Conservation (phyloP, 2,329 filamentous ascomycete genomes). For the Neobulgaria alba region DNA sequence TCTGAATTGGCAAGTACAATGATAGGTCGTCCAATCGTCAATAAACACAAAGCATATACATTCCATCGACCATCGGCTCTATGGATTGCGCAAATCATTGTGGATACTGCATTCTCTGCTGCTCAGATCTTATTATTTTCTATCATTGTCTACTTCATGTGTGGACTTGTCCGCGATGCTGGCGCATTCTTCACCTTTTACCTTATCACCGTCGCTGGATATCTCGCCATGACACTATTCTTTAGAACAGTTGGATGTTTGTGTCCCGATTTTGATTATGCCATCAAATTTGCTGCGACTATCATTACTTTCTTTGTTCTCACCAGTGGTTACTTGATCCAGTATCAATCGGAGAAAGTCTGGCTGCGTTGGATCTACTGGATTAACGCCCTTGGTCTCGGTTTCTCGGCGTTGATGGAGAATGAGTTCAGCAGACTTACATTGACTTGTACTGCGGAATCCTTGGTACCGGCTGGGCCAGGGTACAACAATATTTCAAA, state of each 20-base stretch:
- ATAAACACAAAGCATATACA: conserved; percentile 76
- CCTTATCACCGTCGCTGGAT: conserved; percentile 59
- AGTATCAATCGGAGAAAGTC: conserved; percentile 64
- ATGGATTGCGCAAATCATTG: conserved; percentile 75
- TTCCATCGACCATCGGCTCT: conserved; percentile 76
- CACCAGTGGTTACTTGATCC: conserved; percentile 77
- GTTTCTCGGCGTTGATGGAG: conserved; percentile 72
- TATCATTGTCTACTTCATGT: conserved; percentile 75
- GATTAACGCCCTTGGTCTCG: conserved; percentile 65
- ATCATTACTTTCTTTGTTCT: conserved; percentile 76
- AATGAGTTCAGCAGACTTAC: conserved; percentile 71
- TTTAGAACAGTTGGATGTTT: conserved; percentile 68
- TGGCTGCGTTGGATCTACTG: conserved; percentile 78
- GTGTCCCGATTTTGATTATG: conserved; percentile 76
- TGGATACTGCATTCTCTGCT: conserved; percentile 66
- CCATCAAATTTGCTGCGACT: conserved; percentile 72
- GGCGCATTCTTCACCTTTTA: conserved; percentile 74
- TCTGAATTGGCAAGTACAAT: conserved; percentile 68
- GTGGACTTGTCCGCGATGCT: conserved; percentile 56
- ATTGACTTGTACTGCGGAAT: conserved; percentile 59
- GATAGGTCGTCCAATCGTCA: conserved; percentile 67
- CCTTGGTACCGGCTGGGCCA: conserved; percentile 62
- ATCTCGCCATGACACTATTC: conserved; percentile 67
- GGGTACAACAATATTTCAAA: conserved; percentile 63
- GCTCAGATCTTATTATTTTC: conserved; percentile 64